A percentile compares a stretch with the other conserved stretches of the same genome.
Evolutionary conservation across 345 rosid genomes (phyloP).

Genomic region (Lepidium sativum): DNA sequence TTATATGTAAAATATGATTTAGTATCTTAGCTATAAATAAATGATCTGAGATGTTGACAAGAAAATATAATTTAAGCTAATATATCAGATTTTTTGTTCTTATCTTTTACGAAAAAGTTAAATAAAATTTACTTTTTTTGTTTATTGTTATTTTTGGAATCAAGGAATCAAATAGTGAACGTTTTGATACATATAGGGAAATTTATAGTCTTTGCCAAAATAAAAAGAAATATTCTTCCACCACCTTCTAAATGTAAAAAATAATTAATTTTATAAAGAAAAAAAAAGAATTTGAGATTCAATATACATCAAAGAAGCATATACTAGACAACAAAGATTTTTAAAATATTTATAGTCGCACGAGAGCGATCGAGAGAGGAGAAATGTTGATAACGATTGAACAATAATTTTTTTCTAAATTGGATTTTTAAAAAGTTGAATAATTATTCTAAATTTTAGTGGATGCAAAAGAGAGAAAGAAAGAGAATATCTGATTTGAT

Average conservation of each 20-base stretch:
- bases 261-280: background rate
- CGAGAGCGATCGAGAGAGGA: slow-evolving; percentile 1
- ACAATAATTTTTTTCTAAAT: background rate
- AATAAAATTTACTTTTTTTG: background rate
- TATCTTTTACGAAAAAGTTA: background rate
- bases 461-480: slow-evolving; percentile 22
- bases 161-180: background rate
- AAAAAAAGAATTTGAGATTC: slow-evolving; percentile 1
- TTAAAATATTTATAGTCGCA: background rate
- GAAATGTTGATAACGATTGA: background rate
- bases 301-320: slow-evolving; percentile 13
- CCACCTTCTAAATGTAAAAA: slow-evolving; percentile 1
- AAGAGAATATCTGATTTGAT: slow-evolving; percentile 17
- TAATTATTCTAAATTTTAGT: slow-evolving; percentile 23
- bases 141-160: background rate
- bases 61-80: background rate
- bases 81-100: background rate
- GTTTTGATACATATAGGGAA: background rate
- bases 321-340: slow-evolving; percentile 16
- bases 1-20: background rate
- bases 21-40: background rate
- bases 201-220: background rate
- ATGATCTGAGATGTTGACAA: background rate
- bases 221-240: slow-evolving; percentile 7
- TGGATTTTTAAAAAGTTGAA: background rate